Evolutionary conservation across 192 early-diverging fungal genomes (phyloP).

Genomic region (Coemansia sp.): DNA sequence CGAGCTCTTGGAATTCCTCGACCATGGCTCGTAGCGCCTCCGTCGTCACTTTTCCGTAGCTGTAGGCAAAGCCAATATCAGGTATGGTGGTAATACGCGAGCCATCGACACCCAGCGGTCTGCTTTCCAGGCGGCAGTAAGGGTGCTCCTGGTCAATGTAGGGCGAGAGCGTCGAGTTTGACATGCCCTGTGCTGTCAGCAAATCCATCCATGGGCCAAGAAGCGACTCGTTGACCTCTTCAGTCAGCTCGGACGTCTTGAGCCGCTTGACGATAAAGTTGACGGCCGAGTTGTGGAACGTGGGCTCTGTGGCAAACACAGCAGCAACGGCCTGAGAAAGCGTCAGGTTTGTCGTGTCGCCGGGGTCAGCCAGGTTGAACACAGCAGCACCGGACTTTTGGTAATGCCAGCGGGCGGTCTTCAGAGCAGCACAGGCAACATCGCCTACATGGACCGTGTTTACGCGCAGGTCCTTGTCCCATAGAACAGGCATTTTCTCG

Average conservation of each 20-base stretch:
- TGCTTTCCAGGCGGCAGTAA: constrained; percentile 58
- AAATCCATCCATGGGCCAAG: constrained; percentile 90
- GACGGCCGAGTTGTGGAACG: constrained; percentile 35
- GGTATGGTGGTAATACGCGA: constrained; percentile 67
- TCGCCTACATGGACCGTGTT: constrained; percentile 94
- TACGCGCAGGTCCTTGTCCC: constrained; percentile 87
- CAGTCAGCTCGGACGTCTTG: constrained; percentile 79
- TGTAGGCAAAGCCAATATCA: constrained; percentile 62
- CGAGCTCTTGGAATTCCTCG: constrained; percentile 71
- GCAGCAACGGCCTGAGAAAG: constrained; percentile 24
- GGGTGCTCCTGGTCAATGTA: constrained; percentile 92
- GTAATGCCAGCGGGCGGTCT: constrained; percentile 50
- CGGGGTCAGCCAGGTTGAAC: constrained; percentile 85
- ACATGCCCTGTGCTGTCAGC: constrained; percentile 63
- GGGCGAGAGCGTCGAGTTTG: constrained; percentile 84
- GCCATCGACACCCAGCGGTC: constrained; percentile 81
- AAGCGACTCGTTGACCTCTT: constrained; percentile 93
- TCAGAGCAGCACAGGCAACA: constrained; percentile 64
- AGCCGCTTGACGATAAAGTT: constrained; percentile 53
- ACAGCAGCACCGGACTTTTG: constrained; percentile 14
- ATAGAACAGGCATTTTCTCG: constrained; percentile 91
- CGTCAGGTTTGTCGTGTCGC: constrained; percentile 69
- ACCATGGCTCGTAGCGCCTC: constrained; percentile 68
- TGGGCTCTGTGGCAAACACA: constrained; percentile 24
- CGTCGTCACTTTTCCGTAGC: constrained; percentile 61